phyloP scores from a whole-genome alignment of 768 basidiomycete species.

The Naganishia onofrii region DNA sequence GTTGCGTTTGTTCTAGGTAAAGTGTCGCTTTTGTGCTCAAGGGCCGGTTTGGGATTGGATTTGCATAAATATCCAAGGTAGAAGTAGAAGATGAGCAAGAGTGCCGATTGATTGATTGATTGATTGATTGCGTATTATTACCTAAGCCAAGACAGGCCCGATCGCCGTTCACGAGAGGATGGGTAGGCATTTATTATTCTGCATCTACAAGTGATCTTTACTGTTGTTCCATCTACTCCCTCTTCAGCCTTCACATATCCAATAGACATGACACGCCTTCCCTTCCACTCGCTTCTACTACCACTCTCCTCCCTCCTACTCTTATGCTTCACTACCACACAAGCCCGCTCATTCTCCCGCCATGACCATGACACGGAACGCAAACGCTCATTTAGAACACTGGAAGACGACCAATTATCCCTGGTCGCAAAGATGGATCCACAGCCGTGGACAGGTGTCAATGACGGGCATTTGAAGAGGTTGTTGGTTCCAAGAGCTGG shows the following conservation, averaged over 20 bases:
- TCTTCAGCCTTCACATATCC: too few relatives aligned
- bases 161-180: conserved; percentile 2
- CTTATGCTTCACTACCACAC: neutral
- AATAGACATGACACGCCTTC: neutral
- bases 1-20: neutral
- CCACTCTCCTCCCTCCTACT: neutral
- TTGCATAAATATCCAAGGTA: too few relatives aligned
- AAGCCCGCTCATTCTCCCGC: neutral
- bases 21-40: neutral
- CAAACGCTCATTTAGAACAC: conserved; percentile 15
- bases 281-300: neutral
- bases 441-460: conserved; percentile 38
- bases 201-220: too few relatives aligned
- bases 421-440: conserved; percentile 13
- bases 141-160: neutral
- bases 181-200: too few relatives aligned
- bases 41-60: too few relatives aligned
- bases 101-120: neutral
- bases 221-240: too few relatives aligned
- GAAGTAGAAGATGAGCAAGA: neutral
- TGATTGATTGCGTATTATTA: neutral
- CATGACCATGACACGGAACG: too few relatives aligned
- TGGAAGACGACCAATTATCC: conserved; percentile 2
- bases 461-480: conserved; percentile 64
- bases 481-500: conserved; percentile 81